Evolutionary conservation across 2,329 filamentous ascomycete species (phyloP).

Genomic region (Septoria linicola): DNA sequence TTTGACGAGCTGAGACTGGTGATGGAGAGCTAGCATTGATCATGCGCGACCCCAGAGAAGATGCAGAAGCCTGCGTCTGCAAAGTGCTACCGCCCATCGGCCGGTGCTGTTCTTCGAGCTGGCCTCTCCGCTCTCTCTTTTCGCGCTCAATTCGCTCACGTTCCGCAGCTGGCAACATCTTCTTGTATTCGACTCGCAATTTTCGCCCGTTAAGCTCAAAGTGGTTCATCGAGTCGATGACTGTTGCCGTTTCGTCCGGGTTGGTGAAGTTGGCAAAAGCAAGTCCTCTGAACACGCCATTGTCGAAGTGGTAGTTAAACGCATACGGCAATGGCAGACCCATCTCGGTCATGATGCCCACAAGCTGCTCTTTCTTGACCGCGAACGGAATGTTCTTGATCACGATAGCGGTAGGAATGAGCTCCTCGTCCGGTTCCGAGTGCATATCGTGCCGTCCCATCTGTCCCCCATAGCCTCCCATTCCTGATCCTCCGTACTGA

Average conservation of each 20-base stretch:
- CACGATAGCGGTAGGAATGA: conserved; percentile 96
- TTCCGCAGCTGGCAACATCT: conserved; percentile 95
- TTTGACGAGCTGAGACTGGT: conserved; percentile 61
- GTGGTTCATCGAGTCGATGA: conserved; percentile 93
- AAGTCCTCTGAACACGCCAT: conserved; percentile 90
- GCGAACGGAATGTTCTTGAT: conserved; percentile 99
- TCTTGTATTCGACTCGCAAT: conserved; percentile 96
- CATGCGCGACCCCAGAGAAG: conserved; percentile 64
- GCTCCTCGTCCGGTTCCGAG: conserved; percentile 69
- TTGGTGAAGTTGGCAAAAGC: conserved; percentile 99
- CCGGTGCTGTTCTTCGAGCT: conserved; percentile 95
- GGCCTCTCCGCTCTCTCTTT: conserved; percentile 91
- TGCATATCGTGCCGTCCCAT: conserved; percentile 48
- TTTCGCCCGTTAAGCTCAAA: conserved; percentile 94
- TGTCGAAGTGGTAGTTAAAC: conserved; percentile 99
- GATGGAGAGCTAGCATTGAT: conserved; percentile 62
- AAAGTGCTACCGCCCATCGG: conserved; percentile 64
- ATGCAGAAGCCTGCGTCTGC: conserved; percentile 82
- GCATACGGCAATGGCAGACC: conserved; percentile 92
- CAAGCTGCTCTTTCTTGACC: conserved; percentile 93
- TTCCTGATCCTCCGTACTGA: conserved; percentile 46
- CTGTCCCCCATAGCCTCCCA: conserved; percentile 34
- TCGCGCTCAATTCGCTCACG: conserved; percentile 94
- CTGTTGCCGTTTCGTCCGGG: conserved; percentile 84
- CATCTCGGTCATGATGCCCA: conserved; percentile 90